phyloP scores from a whole-genome alignment of 805 yeast genomes.

The Saturnispora saitoi region DNA sequence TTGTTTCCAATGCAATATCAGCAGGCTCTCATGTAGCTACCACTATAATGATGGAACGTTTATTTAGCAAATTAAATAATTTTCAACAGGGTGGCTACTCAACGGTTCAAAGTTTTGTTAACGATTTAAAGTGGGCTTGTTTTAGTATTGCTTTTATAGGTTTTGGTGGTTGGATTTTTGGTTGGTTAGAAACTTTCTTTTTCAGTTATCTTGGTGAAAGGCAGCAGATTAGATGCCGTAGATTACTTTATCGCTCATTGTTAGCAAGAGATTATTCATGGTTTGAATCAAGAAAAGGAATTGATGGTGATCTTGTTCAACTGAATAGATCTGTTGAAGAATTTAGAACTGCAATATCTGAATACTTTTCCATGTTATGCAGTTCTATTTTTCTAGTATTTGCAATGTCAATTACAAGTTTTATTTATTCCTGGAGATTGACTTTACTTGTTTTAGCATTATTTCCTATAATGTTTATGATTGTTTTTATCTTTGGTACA shows the following conservation, averaged over 20 bases:
- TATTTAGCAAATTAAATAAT: constrained; percentile 40
- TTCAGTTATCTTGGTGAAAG: constrained; percentile 72
- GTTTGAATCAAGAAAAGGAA: constrained; percentile 52
- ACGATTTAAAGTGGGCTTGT: constrained; percentile 29
- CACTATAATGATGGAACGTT: constrained; percentile 57
- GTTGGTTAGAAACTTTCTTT: constrained; percentile 46
- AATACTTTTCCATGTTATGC: constrained; percentile 49
- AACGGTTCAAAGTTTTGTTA: constrained; percentile 25
- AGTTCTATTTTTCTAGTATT: constrained; percentile 46
- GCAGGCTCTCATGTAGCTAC: constrained; percentile 53
- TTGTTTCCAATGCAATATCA: constrained; percentile 33
- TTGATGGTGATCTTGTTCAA: constrained; percentile 59
- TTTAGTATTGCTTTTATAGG: constrained; percentile 39
- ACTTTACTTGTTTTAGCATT: constrained; percentile 70
- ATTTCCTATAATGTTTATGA: constrained; percentile 53
- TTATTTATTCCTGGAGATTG: constrained; percentile 77
- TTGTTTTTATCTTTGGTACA: constrained; percentile 43
- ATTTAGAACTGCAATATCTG: constrained; percentile 56
- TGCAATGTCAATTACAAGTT: constrained; percentile 53
- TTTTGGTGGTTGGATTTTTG: constrained; percentile 33
- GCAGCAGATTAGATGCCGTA: constrained; percentile 53
- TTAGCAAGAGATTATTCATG: constrained; percentile 43
- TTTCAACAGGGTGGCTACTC: constrained; percentile 28
- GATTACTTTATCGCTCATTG: constrained; percentile 34
- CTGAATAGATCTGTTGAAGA: constrained; percentile 70